Base-by-base conservation (phyloP, 495 filamentous ascomycete genomes). In the Lasiosphaeriaceae sp. region DNA sequence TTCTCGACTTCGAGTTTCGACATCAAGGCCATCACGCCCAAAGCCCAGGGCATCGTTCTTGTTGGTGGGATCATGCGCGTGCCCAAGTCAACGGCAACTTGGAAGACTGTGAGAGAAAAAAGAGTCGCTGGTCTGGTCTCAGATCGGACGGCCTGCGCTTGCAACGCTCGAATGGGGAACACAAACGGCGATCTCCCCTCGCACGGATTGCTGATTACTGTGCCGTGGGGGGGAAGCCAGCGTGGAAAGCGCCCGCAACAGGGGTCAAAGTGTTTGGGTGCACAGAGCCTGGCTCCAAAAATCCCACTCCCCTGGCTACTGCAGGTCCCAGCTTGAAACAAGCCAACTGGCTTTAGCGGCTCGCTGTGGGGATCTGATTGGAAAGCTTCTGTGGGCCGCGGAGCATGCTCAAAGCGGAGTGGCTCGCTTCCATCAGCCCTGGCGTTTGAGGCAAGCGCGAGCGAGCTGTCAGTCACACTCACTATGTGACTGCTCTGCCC, bases 241-340 rank as follows among this genome's bases (percentile, higher is more conserved):
- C 26, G 9, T 9, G 26, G 26, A 31, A 31, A 31, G 26, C 26
- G 26, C 26, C 26, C 26, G 26, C 26, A 31, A 12, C 48, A 37
- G 48, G 31, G 17, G 48, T 31, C 22, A 53, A 24, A 20, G 26
- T 45, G 52, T 54, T 54, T 54, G 39, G 39, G 34, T 37, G 37
- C n/a, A 17, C 12, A 16, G 12, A 17, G n/a, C 9, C 21, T 41
- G 11, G 35, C 11, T 34, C 35, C 35, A 20, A 46, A 26, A 22
- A 24, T 21, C n/a, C 39, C 23, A 23, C 17, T 46, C 52, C 35
- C 54, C 45, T 56, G 54, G 52, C 43, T 56, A 37, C 29, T 56
- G 54, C 54, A 48, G 54, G 54, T 56, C 54, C 54, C 20, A 34
- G 39, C 43, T 20, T 56, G 54, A 56, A 57, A 50, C 47, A 49